A percentile compares a stretch with the other conserved stretches of the same genome.
Evolutionary conservation across 2,329 filamentous ascomycete genomes (phyloP).

Genomic region (Cladophialophora immunda): DNA sequence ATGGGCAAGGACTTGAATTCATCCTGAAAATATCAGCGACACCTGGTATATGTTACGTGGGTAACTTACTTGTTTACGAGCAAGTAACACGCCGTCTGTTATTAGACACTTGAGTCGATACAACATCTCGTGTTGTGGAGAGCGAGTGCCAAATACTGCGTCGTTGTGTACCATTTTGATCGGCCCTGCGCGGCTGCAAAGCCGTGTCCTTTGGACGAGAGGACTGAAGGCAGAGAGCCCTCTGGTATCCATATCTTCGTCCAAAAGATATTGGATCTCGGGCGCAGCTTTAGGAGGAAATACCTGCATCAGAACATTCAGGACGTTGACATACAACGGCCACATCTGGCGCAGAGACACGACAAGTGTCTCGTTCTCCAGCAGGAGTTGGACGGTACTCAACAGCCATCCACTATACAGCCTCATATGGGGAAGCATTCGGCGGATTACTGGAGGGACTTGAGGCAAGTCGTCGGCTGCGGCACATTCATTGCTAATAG

Average conservation of each 20-base stretch:
- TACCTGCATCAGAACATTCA: slow-evolving; percentile 66
- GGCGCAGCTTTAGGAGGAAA: slow-evolving; percentile 66
- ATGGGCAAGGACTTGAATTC: slow-evolving; percentile 21
- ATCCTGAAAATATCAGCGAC: slow-evolving; percentile 31
- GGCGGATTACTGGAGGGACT: slow-evolving; percentile 66
- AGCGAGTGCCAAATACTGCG: slow-evolving; percentile 24
- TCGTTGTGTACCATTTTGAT: slow-evolving; percentile 53
- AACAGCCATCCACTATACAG: slow-evolving; percentile 75
- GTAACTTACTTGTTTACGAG: slow-evolving; percentile 37
- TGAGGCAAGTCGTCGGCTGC: slow-evolving; percentile 43
- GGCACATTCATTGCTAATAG: slow-evolving; percentile 50
- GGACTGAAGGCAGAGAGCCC: slow-evolving; percentile 69
- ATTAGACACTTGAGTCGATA: slow-evolving; percentile 70
- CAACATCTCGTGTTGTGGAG: slow-evolving; percentile 70
- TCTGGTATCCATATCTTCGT: slow-evolving; percentile 73
- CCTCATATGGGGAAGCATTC: slow-evolving; percentile 70
- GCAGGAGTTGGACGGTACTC: slow-evolving; percentile 50
- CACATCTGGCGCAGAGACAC: slow-evolving; percentile 69
- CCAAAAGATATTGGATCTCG: slow-evolving; percentile 69
- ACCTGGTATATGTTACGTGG: background rate
- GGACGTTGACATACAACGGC: slow-evolving; percentile 70
- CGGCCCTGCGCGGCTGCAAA: slow-evolving; percentile 59
- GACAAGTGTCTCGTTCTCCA: slow-evolving; percentile 62
- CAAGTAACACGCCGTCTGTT: slow-evolving; percentile 67
- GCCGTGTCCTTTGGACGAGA: slow-evolving; percentile 45